These are phyloP conservation scores for Blechomonas ayalai DNA, from an alignment of 208 protist genomes.

Conservation along the genomic window DNA sequence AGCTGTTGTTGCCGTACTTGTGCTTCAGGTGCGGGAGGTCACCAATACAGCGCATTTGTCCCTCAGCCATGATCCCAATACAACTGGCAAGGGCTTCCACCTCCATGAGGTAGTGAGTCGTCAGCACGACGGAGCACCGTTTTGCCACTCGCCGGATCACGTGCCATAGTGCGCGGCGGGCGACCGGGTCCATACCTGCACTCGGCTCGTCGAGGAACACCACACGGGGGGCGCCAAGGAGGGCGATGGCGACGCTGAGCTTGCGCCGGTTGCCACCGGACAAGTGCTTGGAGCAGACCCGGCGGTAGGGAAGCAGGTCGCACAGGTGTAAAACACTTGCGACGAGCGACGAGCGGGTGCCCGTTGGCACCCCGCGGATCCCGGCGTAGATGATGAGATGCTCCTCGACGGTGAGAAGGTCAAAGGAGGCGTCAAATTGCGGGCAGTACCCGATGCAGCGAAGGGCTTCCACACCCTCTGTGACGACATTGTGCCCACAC, in stretches of 20 bases:
- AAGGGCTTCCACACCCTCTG: constrained; percentile 27
- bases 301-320: constrained; percentile 20
- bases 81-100: constrained; percentile 72
- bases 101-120: constrained; percentile 93
- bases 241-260: constrained; percentile 63
- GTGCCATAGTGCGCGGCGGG: constrained; percentile 43
- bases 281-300: constrained; percentile 20
- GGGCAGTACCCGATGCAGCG: constrained; percentile 87
- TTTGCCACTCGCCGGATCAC: constrained; percentile 21
- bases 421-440: constrained; percentile 89
- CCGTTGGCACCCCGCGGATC: constrained; percentile 15
- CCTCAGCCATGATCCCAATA: constrained; percentile 81
- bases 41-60: constrained; percentile 73
- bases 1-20: constrained; percentile 39
- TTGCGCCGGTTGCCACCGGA: constrained; percentile 78
- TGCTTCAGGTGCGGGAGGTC: constrained; percentile 57
- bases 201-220: constrained; percentile 77
- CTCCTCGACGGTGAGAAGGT: constrained; percentile 84
- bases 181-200: constrained; percentile 59
- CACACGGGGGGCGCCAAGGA: constrained; percentile 55
- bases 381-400: constrained; percentile 45
- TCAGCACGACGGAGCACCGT: constrained; percentile 79
- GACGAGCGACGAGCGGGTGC: constrained; percentile 14
- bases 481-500: constrained; percentile 33
- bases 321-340: constrained; percentile 18